A percentile compares a stretch with the other conserved stretches of the same genome.
These are phyloP conservation scores for Paradendryphiella salina DNA, from an alignment of 2,329 filamentous ascomycete genomes.

Conservation along the genomic window DNA sequence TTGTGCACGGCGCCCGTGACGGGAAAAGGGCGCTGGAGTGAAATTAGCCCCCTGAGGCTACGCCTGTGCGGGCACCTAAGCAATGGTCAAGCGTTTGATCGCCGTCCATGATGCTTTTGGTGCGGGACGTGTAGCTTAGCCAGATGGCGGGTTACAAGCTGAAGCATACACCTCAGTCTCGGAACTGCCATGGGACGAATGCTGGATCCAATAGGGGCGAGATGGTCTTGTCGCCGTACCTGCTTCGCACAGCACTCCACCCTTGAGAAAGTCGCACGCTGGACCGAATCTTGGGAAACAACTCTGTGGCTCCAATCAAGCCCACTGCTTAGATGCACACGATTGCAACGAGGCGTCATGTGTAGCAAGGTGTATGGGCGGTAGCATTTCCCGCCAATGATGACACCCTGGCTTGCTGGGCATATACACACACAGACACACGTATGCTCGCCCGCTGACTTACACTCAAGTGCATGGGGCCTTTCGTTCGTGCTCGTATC, in stretches of 20 bases:
- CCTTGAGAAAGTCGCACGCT: slow-evolving; percentile 7
- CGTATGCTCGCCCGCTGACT: not conserved
- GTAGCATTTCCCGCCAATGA: slow-evolving; percentile 24
- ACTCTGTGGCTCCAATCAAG: not conserved
- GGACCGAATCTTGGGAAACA: not conserved
- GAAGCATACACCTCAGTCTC: slow-evolving; percentile 25
- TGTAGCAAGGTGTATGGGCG: too few relatives aligned
- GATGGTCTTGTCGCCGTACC: slow-evolving; percentile 24
- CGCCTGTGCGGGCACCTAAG: slow-evolving; percentile 35
- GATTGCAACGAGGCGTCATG: not conserved
- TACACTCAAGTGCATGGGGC: not conserved
- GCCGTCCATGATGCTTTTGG: slow-evolving; percentile 41
- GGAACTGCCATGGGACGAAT: slow-evolving; percentile 20
- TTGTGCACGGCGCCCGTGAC: slow-evolving; percentile 22
- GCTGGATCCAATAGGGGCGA: slow-evolving; percentile 14
- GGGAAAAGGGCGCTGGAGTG: slow-evolving; percentile 15
- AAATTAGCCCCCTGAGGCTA: slow-evolving; percentile 42
- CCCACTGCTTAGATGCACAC: not conserved
- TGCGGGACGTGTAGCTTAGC: slow-evolving; percentile 27
- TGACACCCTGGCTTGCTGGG: not conserved
- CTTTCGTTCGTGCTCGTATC: slow-evolving; percentile 10
- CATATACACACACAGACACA: not conserved
- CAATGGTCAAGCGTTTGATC: slow-evolving; percentile 48
- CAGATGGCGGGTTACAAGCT: slow-evolving; percentile 30
- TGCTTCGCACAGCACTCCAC: slow-evolving; percentile 27